Base-by-base conservation (phyloP, 306 rosid genomes). In the Rubus parviflorus region DNA sequence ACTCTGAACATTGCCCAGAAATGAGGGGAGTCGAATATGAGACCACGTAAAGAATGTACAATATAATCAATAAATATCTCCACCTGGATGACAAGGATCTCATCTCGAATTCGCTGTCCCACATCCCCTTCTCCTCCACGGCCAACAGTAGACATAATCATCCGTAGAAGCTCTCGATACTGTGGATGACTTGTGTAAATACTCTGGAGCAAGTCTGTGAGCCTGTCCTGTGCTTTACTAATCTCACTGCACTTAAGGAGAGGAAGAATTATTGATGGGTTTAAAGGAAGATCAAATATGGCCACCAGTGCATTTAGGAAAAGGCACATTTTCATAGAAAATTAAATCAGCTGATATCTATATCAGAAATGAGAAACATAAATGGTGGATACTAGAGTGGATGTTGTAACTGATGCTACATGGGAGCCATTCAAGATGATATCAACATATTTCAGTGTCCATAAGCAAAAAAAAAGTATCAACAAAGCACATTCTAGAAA, bases 121-220 rank as follows among this genome's bases (percentile, higher is more conserved):
- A 95, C 97, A 82, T 90, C 99, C 63, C 99, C 97, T 87, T 95
- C 92, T 72, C 97, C 99, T 79, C 99, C 99, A 69, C 97, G 97
- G 15, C 99, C 99, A 81, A 95, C 91, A 72, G 99, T 92, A 53
- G 99, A 92, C 93, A 95, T 51, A 79, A 95, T 90, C 97, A 95
- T 92, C 77, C 91, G 83, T 79, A 90, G 86, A 85, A 89, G 84
- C 84, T 95, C 99, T 60, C 86, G 87, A 70, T 87, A 80, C 86
- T 88, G 90, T 66, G 97, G 97, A 80, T 88, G 75, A 75, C 78
- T 90, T 46, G 81, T 72, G 86, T 92, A 91, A 81, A 88, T 84
- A 78, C 70, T 77, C 90, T 95, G 93, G 79, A 95, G 95, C 87
- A 73, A 77, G 79, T 88, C 94, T 56, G 99, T 95, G 75, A 95